These are phyloP conservation scores for Blastocystis sp. DNA, from an alignment of 352 stramenopile genomes.

Conservation along the genomic window DNA sequence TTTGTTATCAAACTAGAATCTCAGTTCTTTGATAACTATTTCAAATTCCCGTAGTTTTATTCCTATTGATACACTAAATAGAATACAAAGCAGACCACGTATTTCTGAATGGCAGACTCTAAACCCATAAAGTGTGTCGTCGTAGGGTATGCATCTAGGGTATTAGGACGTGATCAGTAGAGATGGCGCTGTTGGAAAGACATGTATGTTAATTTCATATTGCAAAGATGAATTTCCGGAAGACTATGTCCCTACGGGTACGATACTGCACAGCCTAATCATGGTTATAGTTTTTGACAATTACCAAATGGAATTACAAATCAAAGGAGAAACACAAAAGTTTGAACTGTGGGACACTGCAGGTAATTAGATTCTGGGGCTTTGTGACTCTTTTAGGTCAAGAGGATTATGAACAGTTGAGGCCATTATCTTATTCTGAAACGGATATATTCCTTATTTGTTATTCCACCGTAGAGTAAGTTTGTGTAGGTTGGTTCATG, in stretches of 20 bases:
- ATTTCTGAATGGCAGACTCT: background rate
- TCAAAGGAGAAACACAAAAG: background rate
- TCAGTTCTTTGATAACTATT: background rate
- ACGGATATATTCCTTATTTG: constrained; percentile 43
- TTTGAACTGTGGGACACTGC: constrained; percentile 44
- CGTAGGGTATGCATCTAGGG: background rate
- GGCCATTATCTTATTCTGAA: constrained; percentile 28
- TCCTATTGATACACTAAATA: background rate
- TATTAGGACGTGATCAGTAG: background rate
- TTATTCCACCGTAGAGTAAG: constrained; percentile 37
- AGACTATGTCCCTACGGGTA: constrained; percentile 39
- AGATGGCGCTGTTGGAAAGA: constrained; percentile 48
- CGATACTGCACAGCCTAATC: background rate
- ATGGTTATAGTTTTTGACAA: constrained; percentile 25
- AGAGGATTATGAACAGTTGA: constrained; percentile 42
- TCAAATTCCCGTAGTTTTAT: background rate
- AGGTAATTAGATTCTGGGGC: background rate
- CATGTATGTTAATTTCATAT: constrained; percentile 36
- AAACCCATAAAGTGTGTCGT: constrained; percentile 22
- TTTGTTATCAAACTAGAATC: background rate
- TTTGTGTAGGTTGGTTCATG: background rate
- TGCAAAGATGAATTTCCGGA: constrained; percentile 35
- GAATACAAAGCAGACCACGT: background rate
- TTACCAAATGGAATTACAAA: constrained; percentile 13
- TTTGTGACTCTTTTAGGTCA: background rate